Base-by-base conservation (phyloP, 768 basidiomycete genomes). In the Strobilomyces dryophilus region DNA sequence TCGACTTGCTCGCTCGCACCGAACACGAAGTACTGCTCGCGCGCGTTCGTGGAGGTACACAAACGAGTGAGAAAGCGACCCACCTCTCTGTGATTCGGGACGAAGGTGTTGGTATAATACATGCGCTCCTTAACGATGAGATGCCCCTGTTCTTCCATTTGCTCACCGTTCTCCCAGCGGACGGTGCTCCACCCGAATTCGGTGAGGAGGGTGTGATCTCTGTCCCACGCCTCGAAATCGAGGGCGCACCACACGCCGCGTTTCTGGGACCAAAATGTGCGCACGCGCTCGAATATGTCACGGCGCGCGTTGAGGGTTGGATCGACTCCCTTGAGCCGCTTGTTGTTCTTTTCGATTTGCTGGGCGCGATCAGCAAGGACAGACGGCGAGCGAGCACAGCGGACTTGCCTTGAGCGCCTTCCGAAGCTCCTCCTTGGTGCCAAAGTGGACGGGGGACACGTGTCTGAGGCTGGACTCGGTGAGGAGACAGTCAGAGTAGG, bases 181-280 rank as follows among this genome's bases (percentile, higher is more conserved):
- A 84, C 59, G 9, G 73, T 62, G 59, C 82, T 81, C 78, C 82
- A 92, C n/a, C 92, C 92, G 59, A 90, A 86, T 65, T 95, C 92
- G 24, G 88, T 91, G 56, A 92, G 74, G 20, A 84, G 56, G 1
- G 72, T 79, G 61, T 90, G 87, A 40, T 90, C 87, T 39, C 69
- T 68, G 63, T 94, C 92, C 89, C 89, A 93, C 17, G 79, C 81
- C 69, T 93, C 92, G 56, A 93, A 85, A 66, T 93, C 92, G 47
- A 92, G 68, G 15, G 89, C 81, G 62, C 80, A 80, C 87, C 89
- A 92, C 5, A 80, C 78, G 39, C 88, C 90, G 24, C 66, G 75
- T 64, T 83, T 81, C 53, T 77, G 76, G 0, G 71, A 69, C 83
- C 85, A 92, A 48, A 82, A 73, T 4, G 75, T 65, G 17, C 89